Evolutionary conservation across 1,284 basidiomycete species (phyloP), one percentile per base, ranked within the genome.

Genomic region (Peniophora sp.): DNA sequence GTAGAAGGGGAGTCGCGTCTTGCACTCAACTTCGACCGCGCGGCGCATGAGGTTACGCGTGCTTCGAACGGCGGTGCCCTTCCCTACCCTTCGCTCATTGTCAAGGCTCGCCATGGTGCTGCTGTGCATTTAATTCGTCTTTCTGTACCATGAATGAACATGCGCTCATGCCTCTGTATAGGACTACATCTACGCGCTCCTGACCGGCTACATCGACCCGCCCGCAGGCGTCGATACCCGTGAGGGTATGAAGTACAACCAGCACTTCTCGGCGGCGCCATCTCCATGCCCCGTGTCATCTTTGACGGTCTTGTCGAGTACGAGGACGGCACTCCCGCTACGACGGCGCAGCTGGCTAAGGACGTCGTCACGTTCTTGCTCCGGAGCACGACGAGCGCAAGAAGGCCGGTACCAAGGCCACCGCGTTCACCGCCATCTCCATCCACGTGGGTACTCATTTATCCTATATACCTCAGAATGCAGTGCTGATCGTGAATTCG

Each of bases 301-400:
- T 99, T 92, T 66, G 95, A 98, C 64, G 94, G 91, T 44, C 69
- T 97, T 44, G 94, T 98, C 53, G 95, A 98, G 70, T 97, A 90
- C 67, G 89, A 92, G 1, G 95, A 98, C 65, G 90, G 91, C 51
- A 99, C 97, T 3, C 93, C 96, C 10, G 92, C 96, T 11, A 99
- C 96, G 47, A 89, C 94, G 10, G 91, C 92, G n/a, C 97, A 99
- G 70, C 96, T 99, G 94, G 95, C 97, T 60, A 99, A 99, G 81
- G 97, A 99, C 63, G 94, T 99, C 48, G 83, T 84, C 39, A 92
- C 89, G 2, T 99, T 99, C 87, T 73, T 99, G 54, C 83, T 81
- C 71, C 97, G 92, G 97, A 99, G 71, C 92, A 96, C 67, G 97
- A 99, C 67, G 86, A 95, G 67, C 82, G 97, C 65, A 99, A 99